Evolutionary conservation across 805 yeast species (phyloP), one percentile per base, ranked within the genome.

Genomic region (Candida nitratophila): DNA sequence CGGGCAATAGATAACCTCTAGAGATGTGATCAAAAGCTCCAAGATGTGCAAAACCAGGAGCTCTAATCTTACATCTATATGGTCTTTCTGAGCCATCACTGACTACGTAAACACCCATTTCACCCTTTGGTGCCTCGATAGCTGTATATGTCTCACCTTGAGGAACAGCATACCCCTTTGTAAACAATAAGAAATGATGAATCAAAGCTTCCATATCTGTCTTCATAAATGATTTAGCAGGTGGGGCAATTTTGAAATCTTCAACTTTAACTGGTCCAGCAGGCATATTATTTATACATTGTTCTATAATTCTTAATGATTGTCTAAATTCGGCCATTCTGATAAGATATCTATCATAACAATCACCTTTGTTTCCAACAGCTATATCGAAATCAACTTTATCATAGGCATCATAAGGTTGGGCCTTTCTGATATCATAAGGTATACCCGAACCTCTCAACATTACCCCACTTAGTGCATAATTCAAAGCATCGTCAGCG

Each of bases 91-190:
- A 68, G 44, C 96, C 96, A 68, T 87, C 96, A 53, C 89, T 79
- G 45, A 87, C 95, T 42, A 87, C 81, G 60, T 82, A 87, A 44
- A 86, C 95, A 48, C 86, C 96, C 93, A 87, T 85, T 68, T 87
- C 96, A 63, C 96, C 96, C 77, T 87, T 87, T 63, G 96, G 96
- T 21, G 96, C 95, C 70, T 87, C 96, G 53, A 87, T 86, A 45
- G 86, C 91, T 41, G 93, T 85, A 64, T 87, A 87, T 11, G 96
- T 83, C 69, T 87, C 96, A 59, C 96, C 96, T 44, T 80, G 84
- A 38, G 96, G 96, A 37, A 87, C 96, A 32, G 82, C 80, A 64
- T 79, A 86, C 54, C 96, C 96, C 73, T 87, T 87, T 45, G 95
- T 84, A 73, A 81, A 87, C 53, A 84, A 72, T 64, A 87, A 72